Conservation (phyloP, 1,139 yeast species). For the Casaregolazyma suthepensis region DNA sequence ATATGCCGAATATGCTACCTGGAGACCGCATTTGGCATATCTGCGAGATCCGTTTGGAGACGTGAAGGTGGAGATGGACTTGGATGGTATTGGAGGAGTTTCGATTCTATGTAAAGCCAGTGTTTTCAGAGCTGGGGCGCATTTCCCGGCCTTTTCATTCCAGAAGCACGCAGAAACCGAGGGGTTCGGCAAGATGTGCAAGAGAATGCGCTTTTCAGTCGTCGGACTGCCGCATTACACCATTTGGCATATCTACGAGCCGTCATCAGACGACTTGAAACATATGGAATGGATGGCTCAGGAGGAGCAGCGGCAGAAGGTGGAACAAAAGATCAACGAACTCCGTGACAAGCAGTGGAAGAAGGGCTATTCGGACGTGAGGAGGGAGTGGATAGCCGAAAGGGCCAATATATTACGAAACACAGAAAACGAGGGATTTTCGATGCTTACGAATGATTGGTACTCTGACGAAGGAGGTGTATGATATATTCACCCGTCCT, state of each 20-base stretch:
- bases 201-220: conserved; percentile 74
- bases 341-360: conserved; percentile 72
- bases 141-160: conserved; percentile 86
- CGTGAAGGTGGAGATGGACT: conserved; percentile 78
- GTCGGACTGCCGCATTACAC: conserved; percentile 86
- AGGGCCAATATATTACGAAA: conserved; percentile 62
- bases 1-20: conserved; percentile 84
- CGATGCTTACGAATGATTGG: conserved; percentile 19
- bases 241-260: conserved; percentile 90
- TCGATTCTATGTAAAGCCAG: conserved; percentile 74
- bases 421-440: conserved; percentile 45
- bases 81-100: conserved; percentile 91
- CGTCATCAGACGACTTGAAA: conserved; percentile 76
- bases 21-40: conserved; percentile 89
- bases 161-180: conserved; percentile 92
- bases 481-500: neutral
- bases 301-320: conserved; percentile 71
- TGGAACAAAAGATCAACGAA: conserved; percentile 59
- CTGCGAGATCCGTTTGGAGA: conserved; percentile 82
- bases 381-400: conserved; percentile 62
- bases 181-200: conserved; percentile 82
- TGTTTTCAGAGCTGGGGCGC: conserved; percentile 74
- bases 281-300: conserved; percentile 98
- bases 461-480: conserved; percentile 14
- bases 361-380: conserved; percentile 69